A percentile compares a stretch with the other conserved stretches of the same genome.
phyloP scores from a whole-genome alignment of 768 basidiomycete species.

The Pulveroboletus sp. region DNA sequence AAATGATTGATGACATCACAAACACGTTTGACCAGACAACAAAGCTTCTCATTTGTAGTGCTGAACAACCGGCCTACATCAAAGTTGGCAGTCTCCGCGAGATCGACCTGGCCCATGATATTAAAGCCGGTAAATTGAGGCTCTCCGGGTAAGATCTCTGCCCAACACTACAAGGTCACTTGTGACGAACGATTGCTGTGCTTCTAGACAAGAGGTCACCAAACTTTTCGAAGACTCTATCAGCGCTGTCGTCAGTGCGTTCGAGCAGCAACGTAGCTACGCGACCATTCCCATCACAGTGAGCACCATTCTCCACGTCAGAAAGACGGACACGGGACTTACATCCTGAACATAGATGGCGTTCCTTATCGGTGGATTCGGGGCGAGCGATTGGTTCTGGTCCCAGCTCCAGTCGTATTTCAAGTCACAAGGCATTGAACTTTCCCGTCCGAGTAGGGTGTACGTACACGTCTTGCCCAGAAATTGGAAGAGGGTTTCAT shows the following conservation, averaged over 20 bases:
- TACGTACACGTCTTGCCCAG: conserved; percentile 30
- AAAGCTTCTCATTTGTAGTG: conserved; percentile 36
- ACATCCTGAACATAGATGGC: conserved; percentile 11
- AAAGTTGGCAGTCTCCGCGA: conserved; percentile 36
- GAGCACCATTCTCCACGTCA: not conserved
- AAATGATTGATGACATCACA: conserved; percentile 30
- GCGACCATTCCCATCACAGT: conserved; percentile 28
- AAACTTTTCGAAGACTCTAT: conserved; percentile 41
- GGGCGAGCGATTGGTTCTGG: conserved; percentile 44
- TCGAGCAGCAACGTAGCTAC: conserved; percentile 25
- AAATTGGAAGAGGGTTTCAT: not conserved
- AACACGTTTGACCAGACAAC: conserved; percentile 33
- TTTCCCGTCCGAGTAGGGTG: conserved; percentile 45
- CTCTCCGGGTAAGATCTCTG: conserved; percentile 28
- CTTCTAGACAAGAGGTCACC: conserved; percentile 32
- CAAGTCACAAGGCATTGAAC: conserved; percentile 31
- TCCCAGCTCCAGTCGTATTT: conserved; percentile 35
- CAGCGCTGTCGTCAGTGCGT: conserved; percentile 26
- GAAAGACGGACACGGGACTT: not conserved
- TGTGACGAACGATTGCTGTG: not conserved
- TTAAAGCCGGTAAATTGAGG: conserved; percentile 33
- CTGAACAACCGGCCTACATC: conserved; percentile 31
- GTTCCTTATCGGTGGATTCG: conserved; percentile 49
- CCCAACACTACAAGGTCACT: not conserved
- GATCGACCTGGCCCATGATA: conserved; percentile 27